These are phyloP conservation scores for Thalia dealbata DNA, from an alignment of 176 grass and related monocot genomes.

Conservation along the genomic window DNA sequence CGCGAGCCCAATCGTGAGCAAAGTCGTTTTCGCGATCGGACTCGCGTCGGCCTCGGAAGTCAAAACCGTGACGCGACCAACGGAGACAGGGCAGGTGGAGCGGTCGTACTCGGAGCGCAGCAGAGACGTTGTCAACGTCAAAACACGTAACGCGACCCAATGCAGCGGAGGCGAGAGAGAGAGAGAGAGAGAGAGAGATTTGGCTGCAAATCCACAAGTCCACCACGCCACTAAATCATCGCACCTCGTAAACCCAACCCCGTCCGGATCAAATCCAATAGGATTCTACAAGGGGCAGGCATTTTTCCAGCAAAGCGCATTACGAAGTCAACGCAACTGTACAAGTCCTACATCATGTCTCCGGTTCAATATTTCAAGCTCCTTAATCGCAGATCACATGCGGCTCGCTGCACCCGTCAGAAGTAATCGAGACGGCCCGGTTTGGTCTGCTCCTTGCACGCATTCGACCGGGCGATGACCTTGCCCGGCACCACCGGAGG, in stretches of 20 bases:
- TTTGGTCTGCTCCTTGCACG: neutral
- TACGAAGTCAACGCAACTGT: neutral
- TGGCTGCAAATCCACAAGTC: neutral
- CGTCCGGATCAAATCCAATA: too few relatives aligned
- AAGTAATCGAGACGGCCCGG: slow-evolving; percentile 24
- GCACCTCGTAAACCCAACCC: too few relatives aligned
- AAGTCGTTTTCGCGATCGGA: too few relatives aligned
- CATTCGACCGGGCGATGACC: neutral
- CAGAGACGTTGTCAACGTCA: neutral
- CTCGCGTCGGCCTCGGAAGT: too few relatives aligned
- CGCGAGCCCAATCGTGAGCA: too few relatives aligned
- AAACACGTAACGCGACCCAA: neutral
- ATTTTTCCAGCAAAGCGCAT: neutral
- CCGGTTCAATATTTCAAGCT: neutral
- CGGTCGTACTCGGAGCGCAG: neutral
- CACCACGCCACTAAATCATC: neutral
- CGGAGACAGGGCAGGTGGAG: neutral
- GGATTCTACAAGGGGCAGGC: neutral
- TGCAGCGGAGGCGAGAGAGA: too few relatives aligned
- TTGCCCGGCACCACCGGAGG: slow-evolving; percentile 57
- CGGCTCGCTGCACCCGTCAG: neutral
- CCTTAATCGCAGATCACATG: neutral
- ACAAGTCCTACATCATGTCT: neutral
- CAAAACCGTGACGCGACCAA: too few relatives aligned
- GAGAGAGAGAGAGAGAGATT: too few relatives aligned